Percentiles rank a stretch among this genome's conserved stretches.
These are phyloP conservation scores for Aspergillus campestris DNA, from an alignment of 495 filamentous ascomycete species.

Conservation along the genomic window DNA sequence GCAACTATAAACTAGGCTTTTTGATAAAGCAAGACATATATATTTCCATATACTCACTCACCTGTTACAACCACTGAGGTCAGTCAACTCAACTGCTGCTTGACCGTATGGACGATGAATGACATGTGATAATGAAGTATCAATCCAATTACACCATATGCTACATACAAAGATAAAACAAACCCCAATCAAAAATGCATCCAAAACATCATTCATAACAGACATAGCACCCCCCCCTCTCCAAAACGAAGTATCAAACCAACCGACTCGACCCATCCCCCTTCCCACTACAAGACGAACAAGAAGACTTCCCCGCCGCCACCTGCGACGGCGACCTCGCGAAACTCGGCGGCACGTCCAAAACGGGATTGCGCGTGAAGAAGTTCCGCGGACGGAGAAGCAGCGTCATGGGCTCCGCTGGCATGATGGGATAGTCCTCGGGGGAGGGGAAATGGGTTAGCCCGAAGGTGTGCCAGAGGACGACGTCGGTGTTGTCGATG, in stretches of 20 bases:
- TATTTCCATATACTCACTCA: too few relatives aligned
- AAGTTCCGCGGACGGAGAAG: conserved; percentile 81
- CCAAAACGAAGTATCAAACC: conserved; percentile 20
- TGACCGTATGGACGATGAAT: too few relatives aligned
- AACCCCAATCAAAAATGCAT: neutral
- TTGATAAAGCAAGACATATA: too few relatives aligned
- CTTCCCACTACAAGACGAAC: conserved; percentile 35
- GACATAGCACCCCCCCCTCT: too few relatives aligned
- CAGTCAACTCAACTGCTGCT: too few relatives aligned
- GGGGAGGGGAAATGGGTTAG: conserved; percentile 86
- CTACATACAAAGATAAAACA: too few relatives aligned
- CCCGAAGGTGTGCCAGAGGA: conserved; percentile 96
- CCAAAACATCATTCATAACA: neutral
- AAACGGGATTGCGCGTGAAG: conserved; percentile 73
- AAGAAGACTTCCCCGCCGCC: conserved; percentile 29
- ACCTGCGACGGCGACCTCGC: conserved; percentile 65
- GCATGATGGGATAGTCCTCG: conserved; percentile 95
- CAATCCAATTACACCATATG: too few relatives aligned
- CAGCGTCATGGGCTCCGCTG: conserved; percentile 79
- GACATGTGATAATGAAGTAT: too few relatives aligned
- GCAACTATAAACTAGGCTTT: too few relatives aligned
- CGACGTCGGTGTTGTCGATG: conserved; percentile 80
- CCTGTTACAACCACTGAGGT: too few relatives aligned
- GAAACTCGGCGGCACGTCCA: conserved; percentile 83
- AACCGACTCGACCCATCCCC: conserved; percentile 35